Conservation (phyloP, 2,329 filamentous ascomycete genomes). For the Hansfordia pulvinata region DNA sequence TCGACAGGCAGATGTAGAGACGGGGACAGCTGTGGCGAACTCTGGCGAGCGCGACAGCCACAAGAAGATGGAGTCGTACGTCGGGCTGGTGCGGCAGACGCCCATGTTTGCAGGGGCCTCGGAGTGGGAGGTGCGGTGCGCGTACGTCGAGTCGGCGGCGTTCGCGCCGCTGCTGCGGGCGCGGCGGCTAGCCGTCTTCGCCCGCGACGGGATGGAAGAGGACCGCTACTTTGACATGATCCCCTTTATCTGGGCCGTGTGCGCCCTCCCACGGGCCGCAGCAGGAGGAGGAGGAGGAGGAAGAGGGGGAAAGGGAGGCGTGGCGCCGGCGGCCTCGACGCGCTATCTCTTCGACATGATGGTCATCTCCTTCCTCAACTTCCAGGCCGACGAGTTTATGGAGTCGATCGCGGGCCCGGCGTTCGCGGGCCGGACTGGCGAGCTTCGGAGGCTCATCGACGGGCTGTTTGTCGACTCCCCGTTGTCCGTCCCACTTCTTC, state of each 20-base stretch:
- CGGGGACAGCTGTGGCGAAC: too few relatives aligned
- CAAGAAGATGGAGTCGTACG: constrained; percentile 2
- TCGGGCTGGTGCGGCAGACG: constrained; percentile 2
- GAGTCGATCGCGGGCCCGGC: constrained; percentile 7
- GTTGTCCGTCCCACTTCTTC: too few relatives aligned
- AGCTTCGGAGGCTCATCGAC: constrained; percentile 5
- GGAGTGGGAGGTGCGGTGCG: constrained; percentile 8
- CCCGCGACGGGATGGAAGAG: constrained; percentile 8
- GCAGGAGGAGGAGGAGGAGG: too few relatives aligned
- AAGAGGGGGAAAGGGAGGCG: too few relatives aligned
- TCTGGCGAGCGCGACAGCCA: too few relatives aligned
- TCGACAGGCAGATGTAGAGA: too few relatives aligned
- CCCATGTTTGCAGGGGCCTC: constrained; percentile 6
- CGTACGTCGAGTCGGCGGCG: constrained; percentile 7
- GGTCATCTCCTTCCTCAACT: constrained; percentile 9
- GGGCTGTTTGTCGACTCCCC: constrained; percentile 3
- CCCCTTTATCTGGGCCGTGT: constrained; percentile 9
- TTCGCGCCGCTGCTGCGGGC: constrained; percentile 7
- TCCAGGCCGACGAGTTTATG: constrained; percentile 10
- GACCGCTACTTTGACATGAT: constrained; percentile 12
- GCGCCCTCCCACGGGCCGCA: too few relatives aligned
- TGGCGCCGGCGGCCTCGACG: constrained; percentile 7
- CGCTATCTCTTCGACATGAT: constrained; percentile 9
- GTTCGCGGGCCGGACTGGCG: constrained; percentile 3
- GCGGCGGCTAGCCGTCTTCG: constrained; percentile 7